Percentiles rank a stretch among this genome's conserved stretches.
Conservation (phyloP, 331 rosid species). For the Malus hybrid region DNA sequence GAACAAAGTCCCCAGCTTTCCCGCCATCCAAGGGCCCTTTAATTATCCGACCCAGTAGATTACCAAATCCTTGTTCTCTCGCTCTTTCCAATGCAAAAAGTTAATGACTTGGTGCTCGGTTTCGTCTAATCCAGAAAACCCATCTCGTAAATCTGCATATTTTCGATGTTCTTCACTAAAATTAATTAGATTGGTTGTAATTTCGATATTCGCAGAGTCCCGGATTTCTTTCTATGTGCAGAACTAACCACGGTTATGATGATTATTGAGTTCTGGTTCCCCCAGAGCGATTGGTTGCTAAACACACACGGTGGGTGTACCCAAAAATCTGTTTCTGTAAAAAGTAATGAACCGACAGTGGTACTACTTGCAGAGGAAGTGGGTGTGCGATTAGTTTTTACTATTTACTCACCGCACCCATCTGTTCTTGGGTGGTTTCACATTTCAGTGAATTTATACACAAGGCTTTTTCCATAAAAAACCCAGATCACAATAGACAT, state of each 20-base stretch:
- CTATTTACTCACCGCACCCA: neutral
- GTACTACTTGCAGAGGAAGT: neutral
- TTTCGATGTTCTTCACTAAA: neutral
- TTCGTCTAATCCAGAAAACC: neutral
- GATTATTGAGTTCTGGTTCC: neutral
- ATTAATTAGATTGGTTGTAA: neutral
- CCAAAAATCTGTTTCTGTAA: slow-evolving; percentile 10
- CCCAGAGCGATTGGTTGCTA: neutral
- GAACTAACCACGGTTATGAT: neutral
- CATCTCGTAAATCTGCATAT: neutral
- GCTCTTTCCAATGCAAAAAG: slow-evolving; percentile 22
- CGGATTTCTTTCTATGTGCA: neutral
- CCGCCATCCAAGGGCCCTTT: slow-evolving; percentile 21
- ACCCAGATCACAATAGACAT: neutral
- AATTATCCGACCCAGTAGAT: neutral
- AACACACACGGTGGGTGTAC: slow-evolving; percentile 5
- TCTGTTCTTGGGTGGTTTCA: neutral
- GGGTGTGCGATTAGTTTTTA: slow-evolving; percentile 10
- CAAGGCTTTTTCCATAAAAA: neutral
- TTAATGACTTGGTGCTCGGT: neutral
- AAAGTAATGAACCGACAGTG: slow-evolving; percentile 1
- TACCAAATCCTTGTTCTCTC: neutral
- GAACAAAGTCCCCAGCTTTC: slow-evolving; percentile 42
- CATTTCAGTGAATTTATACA: neutral
- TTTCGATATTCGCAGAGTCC: neutral